These are phyloP conservation scores for Immersiporthe knoxdaviesiana DNA, from an alignment of 2,329 filamentous ascomycete species.

Conservation along the genomic window DNA sequence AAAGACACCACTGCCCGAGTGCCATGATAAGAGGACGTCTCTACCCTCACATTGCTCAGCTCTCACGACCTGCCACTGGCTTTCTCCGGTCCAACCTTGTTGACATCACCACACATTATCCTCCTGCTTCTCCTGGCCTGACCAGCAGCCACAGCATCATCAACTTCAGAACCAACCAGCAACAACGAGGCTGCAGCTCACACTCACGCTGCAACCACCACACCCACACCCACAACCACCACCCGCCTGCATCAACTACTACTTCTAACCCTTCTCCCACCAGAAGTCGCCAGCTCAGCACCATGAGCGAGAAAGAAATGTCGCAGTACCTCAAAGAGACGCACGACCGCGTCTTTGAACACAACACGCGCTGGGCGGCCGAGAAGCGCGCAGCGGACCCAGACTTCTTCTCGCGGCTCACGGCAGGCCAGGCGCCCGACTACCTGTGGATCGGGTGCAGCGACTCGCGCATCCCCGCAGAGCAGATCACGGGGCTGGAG, in stretches of 20 bases:
- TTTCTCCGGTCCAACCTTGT: not conserved
- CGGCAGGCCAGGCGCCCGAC: slow-evolving; percentile 68
- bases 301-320: slow-evolving; percentile 46
- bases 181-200: not conserved
- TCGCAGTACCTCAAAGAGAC: slow-evolving; percentile 62
- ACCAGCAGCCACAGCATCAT: not conserved
- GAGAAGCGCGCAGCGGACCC: slow-evolving; percentile 62
- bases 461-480: slow-evolving; percentile 90
- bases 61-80: not conserved
- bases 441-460: slow-evolving; percentile 90
- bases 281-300: slow-evolving; percentile 2
- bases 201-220: not conserved
- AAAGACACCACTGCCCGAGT: not conserved
- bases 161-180: not conserved
- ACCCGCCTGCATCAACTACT: slow-evolving; percentile 5
- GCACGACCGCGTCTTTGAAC: slow-evolving; percentile 70
- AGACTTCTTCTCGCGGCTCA: slow-evolving; percentile 66
- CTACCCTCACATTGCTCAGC: slow-evolving; percentile 18
- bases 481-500: slow-evolving; percentile 78
- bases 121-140: not conserved
- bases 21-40: slow-evolving; percentile 29
- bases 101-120: not conserved
- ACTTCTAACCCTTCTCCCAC: not conserved
- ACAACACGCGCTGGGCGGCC: slow-evolving; percentile 69
- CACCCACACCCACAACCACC: not conserved